phyloP scores from a whole-genome alignment of 305 asterid genomes.

The Fraxinus xanthoxyloides region DNA sequence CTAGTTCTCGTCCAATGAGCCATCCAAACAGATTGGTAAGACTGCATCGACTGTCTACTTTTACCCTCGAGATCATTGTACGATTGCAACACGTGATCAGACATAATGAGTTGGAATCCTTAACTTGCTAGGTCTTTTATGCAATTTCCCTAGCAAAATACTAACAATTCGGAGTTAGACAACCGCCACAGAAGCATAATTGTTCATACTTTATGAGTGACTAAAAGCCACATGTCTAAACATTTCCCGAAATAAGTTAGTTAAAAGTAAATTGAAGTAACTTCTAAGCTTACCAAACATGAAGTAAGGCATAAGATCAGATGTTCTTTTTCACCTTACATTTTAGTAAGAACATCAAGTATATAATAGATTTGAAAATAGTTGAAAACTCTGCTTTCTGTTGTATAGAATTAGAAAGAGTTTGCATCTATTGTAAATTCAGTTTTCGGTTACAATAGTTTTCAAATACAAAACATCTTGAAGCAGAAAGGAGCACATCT shows the following conservation, averaged over 20 bases:
- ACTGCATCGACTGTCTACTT: constrained; percentile 29
- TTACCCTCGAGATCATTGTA: constrained; percentile 30
- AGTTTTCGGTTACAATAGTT: background rate
- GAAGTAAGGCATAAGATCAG: background rate
- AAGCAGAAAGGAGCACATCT: background rate
- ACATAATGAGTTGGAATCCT: constrained; percentile 33
- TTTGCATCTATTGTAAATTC: background rate
- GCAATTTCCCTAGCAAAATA: constrained; percentile 16
- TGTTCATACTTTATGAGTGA: background rate
- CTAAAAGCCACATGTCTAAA: background rate
- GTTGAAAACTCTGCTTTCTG: background rate
- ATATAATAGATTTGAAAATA: background rate
- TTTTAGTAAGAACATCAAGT: background rate
- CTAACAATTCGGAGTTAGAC: background rate
- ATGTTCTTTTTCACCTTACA: background rate
- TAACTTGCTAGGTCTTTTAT: background rate
- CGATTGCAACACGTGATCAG: constrained; percentile 32
- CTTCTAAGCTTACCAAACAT: background rate
- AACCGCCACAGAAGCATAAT: background rate
- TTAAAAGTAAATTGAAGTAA: background rate
- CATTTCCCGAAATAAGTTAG: background rate
- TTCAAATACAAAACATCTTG: background rate
- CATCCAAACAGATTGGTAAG: constrained; percentile 61
- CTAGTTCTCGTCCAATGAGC: constrained; percentile 54
- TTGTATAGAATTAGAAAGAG: background rate